Base-by-base conservation (phyloP, 345 rosid species). In the Syzygium oleosum region DNA sequence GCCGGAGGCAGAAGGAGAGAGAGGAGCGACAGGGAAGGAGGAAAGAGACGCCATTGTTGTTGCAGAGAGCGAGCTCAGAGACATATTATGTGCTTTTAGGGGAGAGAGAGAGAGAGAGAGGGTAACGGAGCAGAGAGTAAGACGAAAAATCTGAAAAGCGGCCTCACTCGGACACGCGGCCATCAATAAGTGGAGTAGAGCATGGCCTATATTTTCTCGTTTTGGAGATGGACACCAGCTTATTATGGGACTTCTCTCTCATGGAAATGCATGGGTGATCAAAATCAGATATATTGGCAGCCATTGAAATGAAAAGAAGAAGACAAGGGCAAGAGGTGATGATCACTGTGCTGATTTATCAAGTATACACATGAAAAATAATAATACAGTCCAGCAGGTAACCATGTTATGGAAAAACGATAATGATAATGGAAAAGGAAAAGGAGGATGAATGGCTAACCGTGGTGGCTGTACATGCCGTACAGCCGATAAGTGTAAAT, bases 1-100 rank as follows among this genome's bases (percentile, higher is more conserved):
- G 91, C 84, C 9, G 94, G 95, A 56, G 38, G 25, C 63, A 51
- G n/a, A 61, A 79, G 84, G 61, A 85, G 55, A 34, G 68, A 22
- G 46, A n/a, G 34, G 65, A 87, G 87, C 83, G 87, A 80, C 14
- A 59, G 52, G 17, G 22, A 51, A 27, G 86, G 43, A 41, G 43
- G 43, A 41, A 55, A n/a, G 52, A 17, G 79, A n/a, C 43, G 84
- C 80, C 87, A 68, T 86, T 56, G 78, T 54, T 58, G 53, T 51
- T 84, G 85, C 34, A 83, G 54, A 83, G 85, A 84, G 55, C 53
- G 68, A 27, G 2, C 31, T 59, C 2, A 59, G 15, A 59, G 65
- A 27, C 15, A 58, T 58, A n/a, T 58, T 58, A n/a, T 58, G 29
- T 58, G 15, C 65, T 58, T 58, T 58, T 58, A 25, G 29, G 65